phyloP scores from a whole-genome alignment of 352 stramenopile species.

The Blastocystis sp. region DNA sequence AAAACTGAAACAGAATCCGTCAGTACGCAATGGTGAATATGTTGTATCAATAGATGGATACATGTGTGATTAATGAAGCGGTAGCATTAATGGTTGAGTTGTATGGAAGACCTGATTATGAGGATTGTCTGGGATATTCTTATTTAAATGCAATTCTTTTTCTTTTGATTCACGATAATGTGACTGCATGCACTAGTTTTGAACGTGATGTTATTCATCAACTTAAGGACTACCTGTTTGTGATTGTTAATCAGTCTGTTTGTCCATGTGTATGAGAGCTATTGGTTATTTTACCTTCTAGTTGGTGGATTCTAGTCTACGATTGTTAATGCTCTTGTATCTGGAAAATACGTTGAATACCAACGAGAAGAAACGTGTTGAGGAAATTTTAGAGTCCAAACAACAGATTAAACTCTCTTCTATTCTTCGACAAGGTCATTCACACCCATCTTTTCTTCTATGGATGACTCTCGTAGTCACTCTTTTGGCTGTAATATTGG shows the following conservation, averaged over 20 bases:
- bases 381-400: not conserved
- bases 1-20: not conserved
- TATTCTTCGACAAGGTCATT: not conserved
- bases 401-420: not conserved
- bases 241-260: slow-evolving; percentile 24
- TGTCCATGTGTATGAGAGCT: not conserved
- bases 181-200: not conserved
- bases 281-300: not conserved
- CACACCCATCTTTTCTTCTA: not conserved
- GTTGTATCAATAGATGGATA: not conserved
- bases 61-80: not conserved
- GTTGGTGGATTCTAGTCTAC: not conserved
- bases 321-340: not conserved
- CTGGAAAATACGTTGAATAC: slow-evolving; percentile 1
- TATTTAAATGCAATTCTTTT: slow-evolving; percentile 46
- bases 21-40: not conserved
- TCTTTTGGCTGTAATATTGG: not conserved
- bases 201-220: slow-evolving; percentile 4
- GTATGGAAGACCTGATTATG: not conserved
- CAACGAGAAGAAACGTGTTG: not conserved
- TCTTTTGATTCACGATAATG: not conserved
- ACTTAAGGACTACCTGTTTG: slow-evolving; percentile 34
- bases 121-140: not conserved
- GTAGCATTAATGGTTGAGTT: not conserved
- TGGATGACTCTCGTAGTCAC: not conserved